Base-by-base conservation (phyloP, 805 yeast species). In the Metschnikowia cerradonensis region DNA sequence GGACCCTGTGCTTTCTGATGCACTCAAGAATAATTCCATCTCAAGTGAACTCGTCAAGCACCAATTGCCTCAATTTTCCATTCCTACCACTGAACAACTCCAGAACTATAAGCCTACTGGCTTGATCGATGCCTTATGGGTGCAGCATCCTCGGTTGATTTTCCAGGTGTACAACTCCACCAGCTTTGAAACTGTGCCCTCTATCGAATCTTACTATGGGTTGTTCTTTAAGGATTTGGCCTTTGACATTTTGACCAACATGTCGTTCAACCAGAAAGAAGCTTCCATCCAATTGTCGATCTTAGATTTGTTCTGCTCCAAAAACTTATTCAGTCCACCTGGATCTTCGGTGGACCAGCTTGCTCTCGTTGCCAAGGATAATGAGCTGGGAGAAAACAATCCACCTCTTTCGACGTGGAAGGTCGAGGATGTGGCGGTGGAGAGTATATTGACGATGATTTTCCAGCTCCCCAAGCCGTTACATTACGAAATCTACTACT, bases 231-330 rank as follows among this genome's bases (percentile, higher is more conserved):
- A 88, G 55, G 98, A 94, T 63, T 71, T 88, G 33, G 75, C 84
- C 34, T 78, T 79, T 45, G 97, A 92, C 67, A 70, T 88, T 32
- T 79, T 91, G 48, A 83, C 86, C 53, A 82, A 86, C 58, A 71
- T 92, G 72, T 96, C 91, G 57, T 94, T 89, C 75, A 94, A 94
- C 70, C 84, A 96, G 62, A 82, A 81, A 42, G 94, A 88, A 56
- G 95, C 89, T 8, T 84, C 96, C 0, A 82, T 88, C 55, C 97
- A 90, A 66, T 78, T 94, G 41, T 77, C 89, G 31, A 80, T 84
- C 6, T 68, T 94, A 49, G 90, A 86, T 60, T 66, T 80, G 48
- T 91, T 83, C 60, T 90, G 90, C 72, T 77, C 80, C 54, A 75
- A 81, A 10, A 79, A 79, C 37, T 62, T 73, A 46, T 73, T 73